Evolutionary conservation across 345 rosid species (phyloP), one percentile per base, ranked within the genome.

Genomic region (Trapa incisa): DNA sequence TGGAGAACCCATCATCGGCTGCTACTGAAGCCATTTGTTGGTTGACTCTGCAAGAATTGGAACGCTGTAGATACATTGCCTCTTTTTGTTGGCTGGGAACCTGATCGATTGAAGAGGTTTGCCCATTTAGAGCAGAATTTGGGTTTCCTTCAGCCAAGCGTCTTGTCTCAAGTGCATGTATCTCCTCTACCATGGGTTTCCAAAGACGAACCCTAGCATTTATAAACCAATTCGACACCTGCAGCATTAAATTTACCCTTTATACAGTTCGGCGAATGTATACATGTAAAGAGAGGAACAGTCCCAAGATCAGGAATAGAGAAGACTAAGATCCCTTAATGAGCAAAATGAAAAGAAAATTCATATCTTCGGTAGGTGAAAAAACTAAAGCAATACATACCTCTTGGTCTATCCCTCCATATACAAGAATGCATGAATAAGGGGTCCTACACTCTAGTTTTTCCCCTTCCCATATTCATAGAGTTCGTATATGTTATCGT

Each of bases 1-100:
- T 68, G 0, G 75, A 68, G 76, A 65, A 66, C 56, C 74, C 81
- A 37, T 73, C 76, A 10, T 67, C 70, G 1, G 52, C 16, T 10
- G 37, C 63, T 58, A 11, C 63, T 58, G 63, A 35, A 32, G 38
- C 37, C 63, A 32, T 58, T 29, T 58, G 75, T 37, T 61, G 66
- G 47, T 11, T 57, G 33, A 29, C 61, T 72, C 14, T 72, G 37
- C 37, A 48, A 75, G 9, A 71, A 9, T 68, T 65, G 75, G 70
- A 65, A 37, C 52, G 53, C 11, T 65, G 67, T n/a, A 10, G 67
- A 12, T 29, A 3, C 33, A 39, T 64, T 4, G 52, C 50, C 53
- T 65, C 67, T 42, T 53, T 65, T 65, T 11, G 67, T 65, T 11
- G 67, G 36, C 74, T 67, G 9, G 74, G 47, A 35, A 73, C 67